A percentile compares a stretch with the other conserved stretches of the same genome.
phyloP scores from a whole-genome alignment of 2,329 filamentous ascomycete genomes.

The Phyllosticta citrichinensis region DNA sequence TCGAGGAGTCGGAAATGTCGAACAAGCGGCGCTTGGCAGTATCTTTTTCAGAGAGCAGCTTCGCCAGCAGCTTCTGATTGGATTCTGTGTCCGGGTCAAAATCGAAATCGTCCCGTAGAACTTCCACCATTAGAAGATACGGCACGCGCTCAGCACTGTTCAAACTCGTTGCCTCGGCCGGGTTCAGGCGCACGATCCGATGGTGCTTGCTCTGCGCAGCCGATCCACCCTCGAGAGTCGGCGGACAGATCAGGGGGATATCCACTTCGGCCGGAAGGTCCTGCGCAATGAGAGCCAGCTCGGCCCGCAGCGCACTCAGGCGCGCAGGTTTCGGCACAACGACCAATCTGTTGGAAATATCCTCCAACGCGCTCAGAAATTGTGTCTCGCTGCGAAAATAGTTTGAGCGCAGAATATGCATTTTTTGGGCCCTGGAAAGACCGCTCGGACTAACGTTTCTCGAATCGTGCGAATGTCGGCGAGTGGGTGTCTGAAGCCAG shows the following conservation, averaged over 20 bases:
- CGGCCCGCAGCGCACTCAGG: conserved; percentile 69
- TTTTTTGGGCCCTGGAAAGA: conserved; percentile 56
- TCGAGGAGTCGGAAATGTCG: conserved; percentile 52
- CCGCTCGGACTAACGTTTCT: conserved; percentile 49
- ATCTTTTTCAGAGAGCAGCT: conserved; percentile 57
- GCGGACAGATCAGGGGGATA: conserved; percentile 71
- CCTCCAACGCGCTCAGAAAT: conserved; percentile 69
- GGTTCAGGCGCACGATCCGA: conserved; percentile 72
- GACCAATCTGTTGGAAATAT: conserved; percentile 76
- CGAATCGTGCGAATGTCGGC: conserved; percentile 45
- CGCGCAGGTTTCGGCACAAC: conserved; percentile 72
- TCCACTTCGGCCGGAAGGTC: conserved; percentile 77
- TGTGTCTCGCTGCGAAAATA: conserved; percentile 77
- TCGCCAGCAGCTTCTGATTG: conserved; percentile 57
- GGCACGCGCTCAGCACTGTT: conserved; percentile 83
- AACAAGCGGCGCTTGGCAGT: conserved; percentile 41
- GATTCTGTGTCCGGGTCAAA: conserved; percentile 67
- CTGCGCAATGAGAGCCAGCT: conserved; percentile 69
- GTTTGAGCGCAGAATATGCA: conserved; percentile 64
- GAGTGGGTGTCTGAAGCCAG: conserved; percentile 1
- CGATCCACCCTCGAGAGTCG: conserved; percentile 61
- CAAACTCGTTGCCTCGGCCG: conserved; percentile 71
- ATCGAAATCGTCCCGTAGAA: conserved; percentile 70
- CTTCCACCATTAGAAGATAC: conserved; percentile 75
- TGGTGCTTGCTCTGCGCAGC: conserved; percentile 69